These are phyloP conservation scores for Odontarrhena argentea DNA, from an alignment of 345 rosid genomes.

Conservation along the genomic window DNA sequence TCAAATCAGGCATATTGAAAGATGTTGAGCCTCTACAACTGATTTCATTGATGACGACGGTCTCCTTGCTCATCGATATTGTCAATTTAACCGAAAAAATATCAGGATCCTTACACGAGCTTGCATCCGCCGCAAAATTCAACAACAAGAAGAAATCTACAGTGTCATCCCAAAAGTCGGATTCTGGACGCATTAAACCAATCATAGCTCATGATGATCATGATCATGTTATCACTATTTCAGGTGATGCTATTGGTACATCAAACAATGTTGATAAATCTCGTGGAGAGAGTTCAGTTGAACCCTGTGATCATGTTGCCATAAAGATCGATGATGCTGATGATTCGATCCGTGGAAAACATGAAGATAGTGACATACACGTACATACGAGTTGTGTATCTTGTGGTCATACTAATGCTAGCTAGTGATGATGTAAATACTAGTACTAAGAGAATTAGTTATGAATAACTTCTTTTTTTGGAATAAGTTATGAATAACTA, in stretches of 20 bases:
- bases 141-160: constrained; percentile 38
- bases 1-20: constrained; percentile 49
- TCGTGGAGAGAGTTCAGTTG: constrained; percentile 27
- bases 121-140: constrained; percentile 59
- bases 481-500: constrained; percentile 14
- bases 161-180: constrained; percentile 36
- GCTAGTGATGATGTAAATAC: constrained; percentile 19
- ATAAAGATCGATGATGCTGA: constrained; percentile 33
- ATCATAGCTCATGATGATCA: constrained; percentile 5
- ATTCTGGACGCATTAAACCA: constrained; percentile 12
- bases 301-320: constrained; percentile 25
- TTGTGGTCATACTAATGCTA: constrained; percentile 1
- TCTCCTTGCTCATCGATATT: constrained; percentile 60
- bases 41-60: constrained; percentile 52
- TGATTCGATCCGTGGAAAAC: constrained; percentile 20
- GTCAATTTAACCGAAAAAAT: constrained; percentile 53
- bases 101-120: constrained; percentile 54
- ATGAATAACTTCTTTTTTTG: constrained; percentile 13
- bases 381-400: constrained; percentile 26
- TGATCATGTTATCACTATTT: constrained; percentile 34
- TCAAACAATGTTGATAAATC: constrained; percentile 22
- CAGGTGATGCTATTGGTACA: constrained; percentile 23
- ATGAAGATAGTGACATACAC: constrained; percentile 31
- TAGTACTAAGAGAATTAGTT: constrained; percentile 3
- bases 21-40: constrained; percentile 48